A percentile compares a stretch with the other conserved stretches of the same genome.
Evolutionary conservation across 2,329 filamentous ascomycete genomes (phyloP).

Genomic region (Fusarium sp.): DNA sequence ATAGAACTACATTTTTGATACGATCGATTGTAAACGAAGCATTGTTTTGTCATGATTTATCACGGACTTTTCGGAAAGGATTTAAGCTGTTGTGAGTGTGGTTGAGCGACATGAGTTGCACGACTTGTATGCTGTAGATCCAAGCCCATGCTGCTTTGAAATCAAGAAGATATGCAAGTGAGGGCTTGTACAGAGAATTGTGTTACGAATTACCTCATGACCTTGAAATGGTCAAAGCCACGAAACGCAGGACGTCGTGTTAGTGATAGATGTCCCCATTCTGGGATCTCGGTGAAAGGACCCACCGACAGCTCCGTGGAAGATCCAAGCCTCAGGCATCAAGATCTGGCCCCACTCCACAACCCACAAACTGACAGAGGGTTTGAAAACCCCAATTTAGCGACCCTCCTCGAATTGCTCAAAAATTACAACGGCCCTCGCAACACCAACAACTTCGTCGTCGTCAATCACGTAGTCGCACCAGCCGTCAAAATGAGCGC

Average conservation of each 20-base stretch:
- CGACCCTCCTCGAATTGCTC: conserved; percentile 51
- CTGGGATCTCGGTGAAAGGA: not conserved
- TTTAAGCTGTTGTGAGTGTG: not conserved
- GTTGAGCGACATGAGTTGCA: conserved; percentile 15
- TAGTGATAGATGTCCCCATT: conserved; percentile 8
- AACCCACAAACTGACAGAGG: conserved; percentile 48
- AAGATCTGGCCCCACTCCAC: conserved; percentile 1
- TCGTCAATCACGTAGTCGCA: conserved; percentile 55
- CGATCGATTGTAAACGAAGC: conserved; percentile 6
- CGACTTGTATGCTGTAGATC: conserved; percentile 1
- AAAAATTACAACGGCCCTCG: conserved; percentile 51
- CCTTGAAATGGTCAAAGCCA: not conserved
- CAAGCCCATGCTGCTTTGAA: conserved; percentile 14
- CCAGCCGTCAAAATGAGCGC: conserved; percentile 72
- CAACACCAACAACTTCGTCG: conserved; percentile 48
- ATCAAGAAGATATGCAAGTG: not conserved
- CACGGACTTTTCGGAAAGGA: conserved; percentile 16
- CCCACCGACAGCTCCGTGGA: not conserved
- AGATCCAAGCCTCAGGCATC: conserved; percentile 32
- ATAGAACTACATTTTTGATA: conserved; percentile 17
- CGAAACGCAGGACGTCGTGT: conserved; percentile 20
- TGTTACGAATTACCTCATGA: conserved; percentile 13
- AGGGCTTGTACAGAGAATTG: not conserved
- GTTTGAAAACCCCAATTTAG: conserved; percentile 62
- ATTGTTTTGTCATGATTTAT: conserved; percentile 15